Conservation (phyloP, 2,329 filamentous ascomycete species). For the Chaetomium sp. region DNA sequence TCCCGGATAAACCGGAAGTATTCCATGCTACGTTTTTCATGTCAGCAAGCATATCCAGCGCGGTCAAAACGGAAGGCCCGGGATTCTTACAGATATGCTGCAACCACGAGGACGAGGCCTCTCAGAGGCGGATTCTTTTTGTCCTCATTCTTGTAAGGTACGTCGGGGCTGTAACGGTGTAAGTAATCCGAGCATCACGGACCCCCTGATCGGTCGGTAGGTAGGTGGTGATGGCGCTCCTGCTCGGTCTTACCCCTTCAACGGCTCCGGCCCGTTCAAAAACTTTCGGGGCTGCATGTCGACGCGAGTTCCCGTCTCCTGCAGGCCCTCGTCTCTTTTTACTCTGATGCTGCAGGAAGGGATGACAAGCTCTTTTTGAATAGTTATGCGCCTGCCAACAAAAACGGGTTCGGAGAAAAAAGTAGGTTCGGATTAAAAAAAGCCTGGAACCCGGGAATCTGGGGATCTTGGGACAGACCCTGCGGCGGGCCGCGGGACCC, state of each 20-base stretch:
- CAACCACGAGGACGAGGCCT: slow-evolving; percentile 46
- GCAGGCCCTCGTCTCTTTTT: too few species aligned
- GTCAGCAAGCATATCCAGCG: not conserved
- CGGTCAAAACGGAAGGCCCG: not conserved
- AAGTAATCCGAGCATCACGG: not conserved
- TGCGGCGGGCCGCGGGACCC: slow-evolving; percentile 4
- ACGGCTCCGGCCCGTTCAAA: slow-evolving; percentile 33
- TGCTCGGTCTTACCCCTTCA: slow-evolving; percentile 28
- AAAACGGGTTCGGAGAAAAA: too few species aligned
- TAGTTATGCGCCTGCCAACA: too few species aligned
- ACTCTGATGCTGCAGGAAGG: too few species aligned
- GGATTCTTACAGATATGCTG: slow-evolving; percentile 46
- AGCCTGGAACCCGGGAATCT: too few species aligned
- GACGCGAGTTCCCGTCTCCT: not conserved
- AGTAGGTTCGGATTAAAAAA: too few species aligned
- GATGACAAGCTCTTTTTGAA: too few species aligned
- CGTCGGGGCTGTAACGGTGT: slow-evolving; percentile 26
- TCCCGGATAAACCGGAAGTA: slow-evolving; percentile 48
- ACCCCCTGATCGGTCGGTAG: too few species aligned
- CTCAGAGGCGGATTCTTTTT: slow-evolving; percentile 52
- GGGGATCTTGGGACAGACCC: too few species aligned
- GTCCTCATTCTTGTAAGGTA: slow-evolving; percentile 40
- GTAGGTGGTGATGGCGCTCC: not conserved
- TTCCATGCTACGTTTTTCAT: slow-evolving; percentile 40
- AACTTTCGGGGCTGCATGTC: slow-evolving; percentile 15